Conservation (phyloP, 805 yeast species). For the Zygosaccharomyces siamensis region DNA sequence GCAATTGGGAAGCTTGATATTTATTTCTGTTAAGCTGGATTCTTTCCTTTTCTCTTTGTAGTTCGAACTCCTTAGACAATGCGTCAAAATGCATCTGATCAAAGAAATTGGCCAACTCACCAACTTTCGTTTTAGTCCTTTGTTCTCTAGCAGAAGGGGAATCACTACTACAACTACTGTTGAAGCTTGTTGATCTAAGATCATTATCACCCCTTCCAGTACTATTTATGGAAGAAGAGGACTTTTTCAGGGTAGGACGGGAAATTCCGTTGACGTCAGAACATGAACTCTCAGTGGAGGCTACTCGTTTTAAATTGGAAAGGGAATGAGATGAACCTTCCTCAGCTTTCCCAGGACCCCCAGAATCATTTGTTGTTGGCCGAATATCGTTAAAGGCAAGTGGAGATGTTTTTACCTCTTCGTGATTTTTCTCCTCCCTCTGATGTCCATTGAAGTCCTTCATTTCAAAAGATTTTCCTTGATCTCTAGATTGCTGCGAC, state of each 20-base stretch:
- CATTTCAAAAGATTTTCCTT: neutral
- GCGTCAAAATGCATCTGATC: constrained; percentile 76
- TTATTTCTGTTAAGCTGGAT: constrained; percentile 54
- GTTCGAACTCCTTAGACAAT: constrained; percentile 77
- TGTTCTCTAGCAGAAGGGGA: constrained; percentile 15
- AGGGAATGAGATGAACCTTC: neutral
- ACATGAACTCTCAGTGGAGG: neutral
- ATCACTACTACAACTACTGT: constrained; percentile 13
- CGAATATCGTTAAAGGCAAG: neutral
- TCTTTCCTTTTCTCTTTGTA: constrained; percentile 78
- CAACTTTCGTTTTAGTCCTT: constrained; percentile 44
- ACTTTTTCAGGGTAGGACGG: constrained; percentile 4
- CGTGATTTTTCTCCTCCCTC: neutral
- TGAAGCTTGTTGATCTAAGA: constrained; percentile 11
- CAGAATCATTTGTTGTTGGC: neutral
- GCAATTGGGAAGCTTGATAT: constrained; percentile 64
- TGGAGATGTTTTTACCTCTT: neutral
- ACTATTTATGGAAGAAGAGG: constrained; percentile 11
- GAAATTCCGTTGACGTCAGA: neutral
- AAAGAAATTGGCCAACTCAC: constrained; percentile 60
- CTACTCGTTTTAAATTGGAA: neutral
- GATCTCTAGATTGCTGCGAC: neutral
- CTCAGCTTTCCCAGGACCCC: neutral
- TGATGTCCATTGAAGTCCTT: neutral
- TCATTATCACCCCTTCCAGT: constrained; percentile 8